Conservation (phyloP, 2,329 filamentous ascomycete genomes). For the Trichophyton equinum region DNA sequence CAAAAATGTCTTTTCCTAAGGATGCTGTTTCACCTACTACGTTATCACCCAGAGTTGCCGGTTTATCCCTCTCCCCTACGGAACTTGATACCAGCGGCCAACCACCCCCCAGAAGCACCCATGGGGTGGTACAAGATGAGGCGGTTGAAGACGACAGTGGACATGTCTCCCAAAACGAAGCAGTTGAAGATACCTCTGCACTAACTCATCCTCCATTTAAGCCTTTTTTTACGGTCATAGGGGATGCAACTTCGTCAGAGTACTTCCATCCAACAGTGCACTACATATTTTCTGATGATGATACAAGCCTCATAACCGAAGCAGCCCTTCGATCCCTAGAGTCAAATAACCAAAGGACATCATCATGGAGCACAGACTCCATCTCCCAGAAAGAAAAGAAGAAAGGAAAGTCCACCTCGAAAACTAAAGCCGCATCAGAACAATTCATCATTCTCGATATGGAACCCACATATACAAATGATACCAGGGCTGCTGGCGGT, state of each 20-base stretch:
- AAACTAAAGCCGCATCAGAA: constrained; percentile 31
- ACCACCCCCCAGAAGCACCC: not conserved
- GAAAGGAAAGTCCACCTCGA: constrained; percentile 1
- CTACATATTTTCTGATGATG: constrained; percentile 90
- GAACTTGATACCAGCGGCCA: not conserved
- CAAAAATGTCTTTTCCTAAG: constrained; percentile 27
- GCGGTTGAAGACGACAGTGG: not conserved
- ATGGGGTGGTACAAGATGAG: not conserved
- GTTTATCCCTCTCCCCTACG: not conserved
- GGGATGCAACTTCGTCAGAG: constrained; percentile 58
- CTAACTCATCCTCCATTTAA: constrained; percentile 44
- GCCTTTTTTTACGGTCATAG: constrained; percentile 75
- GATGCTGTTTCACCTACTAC: constrained; percentile 17
- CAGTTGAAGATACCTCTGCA: not conserved
- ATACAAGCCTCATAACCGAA: constrained; percentile 60
- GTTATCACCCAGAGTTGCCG: constrained; percentile 16
- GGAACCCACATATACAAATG: constrained; percentile 17
- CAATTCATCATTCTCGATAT: constrained; percentile 48
- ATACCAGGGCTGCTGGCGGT: not conserved
- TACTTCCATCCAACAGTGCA: constrained; percentile 76
- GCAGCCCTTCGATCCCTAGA: constrained; percentile 47
- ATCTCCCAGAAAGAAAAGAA: constrained; percentile 5
- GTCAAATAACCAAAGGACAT: constrained; percentile 25
- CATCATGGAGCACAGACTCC: constrained; percentile 12
- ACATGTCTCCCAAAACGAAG: not conserved